These are phyloP conservation scores for Backusella liffmaniae DNA, from an alignment of 192 early-diverging fungal species.

Conservation along the genomic window DNA sequence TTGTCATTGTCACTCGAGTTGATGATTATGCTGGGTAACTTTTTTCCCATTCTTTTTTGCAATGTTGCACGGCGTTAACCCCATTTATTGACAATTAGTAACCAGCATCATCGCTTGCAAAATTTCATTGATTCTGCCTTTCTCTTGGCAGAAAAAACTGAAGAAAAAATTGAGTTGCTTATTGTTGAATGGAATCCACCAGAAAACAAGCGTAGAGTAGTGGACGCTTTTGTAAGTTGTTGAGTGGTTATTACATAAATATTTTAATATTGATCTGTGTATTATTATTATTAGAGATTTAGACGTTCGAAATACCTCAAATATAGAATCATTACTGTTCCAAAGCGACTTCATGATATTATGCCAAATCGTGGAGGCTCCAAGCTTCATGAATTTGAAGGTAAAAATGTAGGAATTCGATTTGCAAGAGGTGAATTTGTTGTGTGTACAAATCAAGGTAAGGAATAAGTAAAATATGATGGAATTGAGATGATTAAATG, in stretches of 20 bases:
- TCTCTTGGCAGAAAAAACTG: constrained; percentile 23
- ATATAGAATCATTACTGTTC: constrained; percentile 32
- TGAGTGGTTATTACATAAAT: neutral
- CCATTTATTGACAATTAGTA: neutral
- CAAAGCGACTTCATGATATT: constrained; percentile 28
- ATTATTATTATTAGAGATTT: constrained; percentile 15
- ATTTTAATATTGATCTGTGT: neutral
- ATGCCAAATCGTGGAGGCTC: neutral
- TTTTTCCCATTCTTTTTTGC: neutral
- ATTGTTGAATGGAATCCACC: constrained; percentile 36
- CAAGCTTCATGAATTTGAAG: constrained; percentile 29
- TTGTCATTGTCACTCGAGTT: constrained; percentile 37
- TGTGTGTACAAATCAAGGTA: constrained; percentile 35
- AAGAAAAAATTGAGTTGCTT: constrained; percentile 20
- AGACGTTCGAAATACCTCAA: constrained; percentile 27
- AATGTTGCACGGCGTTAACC: neutral
- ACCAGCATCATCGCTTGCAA: constrained; percentile 26
- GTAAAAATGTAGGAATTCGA: constrained; percentile 34
- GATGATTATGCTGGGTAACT: constrained; percentile 39
- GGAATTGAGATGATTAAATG: neutral
- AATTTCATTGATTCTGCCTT: constrained; percentile 35
- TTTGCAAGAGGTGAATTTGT: constrained; percentile 37
- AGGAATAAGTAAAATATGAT: neutral
- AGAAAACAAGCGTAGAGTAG: constrained; percentile 10
- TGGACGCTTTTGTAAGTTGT: constrained; percentile 20